These are phyloP conservation scores for Nectriaceae sp. DNA, from an alignment of 2,329 filamentous ascomycete species.

Conservation along the genomic window DNA sequence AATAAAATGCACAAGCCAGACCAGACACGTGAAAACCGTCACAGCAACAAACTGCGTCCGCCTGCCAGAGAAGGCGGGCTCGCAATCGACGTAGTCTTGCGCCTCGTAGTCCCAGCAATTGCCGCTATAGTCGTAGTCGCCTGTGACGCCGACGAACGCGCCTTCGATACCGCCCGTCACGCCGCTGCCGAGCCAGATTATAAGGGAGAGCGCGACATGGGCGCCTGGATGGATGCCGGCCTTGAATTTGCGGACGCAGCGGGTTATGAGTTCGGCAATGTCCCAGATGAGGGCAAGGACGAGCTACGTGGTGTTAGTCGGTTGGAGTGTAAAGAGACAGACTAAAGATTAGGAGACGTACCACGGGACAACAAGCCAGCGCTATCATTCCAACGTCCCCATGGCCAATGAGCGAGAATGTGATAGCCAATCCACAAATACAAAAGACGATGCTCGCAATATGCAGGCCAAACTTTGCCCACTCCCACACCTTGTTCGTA, in stretches of 20 bases:
- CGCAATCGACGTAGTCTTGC: constrained; percentile 6
- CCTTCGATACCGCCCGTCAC: constrained; percentile 27
- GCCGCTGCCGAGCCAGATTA: constrained; percentile 41
- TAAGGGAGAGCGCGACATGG: constrained; percentile 44
- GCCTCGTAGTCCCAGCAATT: constrained; percentile 13
- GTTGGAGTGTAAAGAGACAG: neutral
- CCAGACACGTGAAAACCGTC: constrained; percentile 24
- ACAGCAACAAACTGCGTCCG: constrained; percentile 19
- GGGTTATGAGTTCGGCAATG: constrained; percentile 39
- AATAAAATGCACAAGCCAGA: constrained; percentile 37
- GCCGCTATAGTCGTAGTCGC: constrained; percentile 13
- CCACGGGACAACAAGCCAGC: constrained; percentile 19
- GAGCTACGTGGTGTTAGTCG: constrained; percentile 36
- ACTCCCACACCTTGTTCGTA: constrained; percentile 26
- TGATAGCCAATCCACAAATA: constrained; percentile 30
- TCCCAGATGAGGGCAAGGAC: constrained; percentile 40
- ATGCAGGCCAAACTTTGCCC: constrained; percentile 35
- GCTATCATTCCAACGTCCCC: constrained; percentile 4
- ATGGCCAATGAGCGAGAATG: constrained; percentile 21
- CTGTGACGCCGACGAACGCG: constrained; percentile 15
- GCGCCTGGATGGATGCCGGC: constrained; percentile 45
- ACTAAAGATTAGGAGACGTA: constrained; percentile 7
- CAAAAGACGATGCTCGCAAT: constrained; percentile 25
- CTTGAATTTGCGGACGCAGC: constrained; percentile 33
- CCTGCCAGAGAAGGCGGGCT: constrained; percentile 5